Evolutionary conservation across 441 rosid species (phyloP).

Genomic region (Croton setiger): DNA sequence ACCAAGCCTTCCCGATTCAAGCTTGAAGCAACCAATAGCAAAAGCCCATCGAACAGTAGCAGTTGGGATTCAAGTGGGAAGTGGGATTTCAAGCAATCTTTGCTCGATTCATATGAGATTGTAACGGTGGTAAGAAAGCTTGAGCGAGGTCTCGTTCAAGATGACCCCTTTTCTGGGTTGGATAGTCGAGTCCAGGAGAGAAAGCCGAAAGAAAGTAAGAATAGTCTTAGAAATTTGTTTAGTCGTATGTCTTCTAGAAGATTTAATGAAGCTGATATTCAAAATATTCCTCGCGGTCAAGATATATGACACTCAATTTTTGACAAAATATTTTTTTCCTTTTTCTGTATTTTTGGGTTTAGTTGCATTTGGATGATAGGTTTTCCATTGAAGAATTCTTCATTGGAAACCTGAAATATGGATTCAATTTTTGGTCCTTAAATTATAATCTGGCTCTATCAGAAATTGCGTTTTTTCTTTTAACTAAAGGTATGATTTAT

Average conservation of each 20-base stretch:
- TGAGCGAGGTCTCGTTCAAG: slow-evolving; percentile 45
- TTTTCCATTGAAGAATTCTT: slow-evolving; percentile 15
- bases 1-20: slow-evolving; percentile 62
- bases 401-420: slow-evolving; percentile 1
- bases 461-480: no score
- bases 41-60: slow-evolving; percentile 17
- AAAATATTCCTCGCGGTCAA: slow-evolving; percentile 14
- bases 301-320: slow-evolving; percentile 10
- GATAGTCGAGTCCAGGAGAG: slow-evolving; percentile 16
- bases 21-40: slow-evolving; percentile 46
- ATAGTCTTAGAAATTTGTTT: slow-evolving; percentile 61
- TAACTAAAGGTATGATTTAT: no score
- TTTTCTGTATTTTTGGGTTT: neutral
- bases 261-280: slow-evolving; percentile 26
- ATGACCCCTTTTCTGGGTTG: slow-evolving; percentile 29
- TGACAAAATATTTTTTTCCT: neutral
- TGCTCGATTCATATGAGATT: slow-evolving; percentile 75
- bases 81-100: slow-evolving; percentile 69
- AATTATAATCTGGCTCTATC: slow-evolving; percentile 5
- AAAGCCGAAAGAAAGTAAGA: slow-evolving; percentile 44
- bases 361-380: neutral
- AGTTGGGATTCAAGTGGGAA: slow-evolving; percentile 7
- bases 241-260: slow-evolving; percentile 46
- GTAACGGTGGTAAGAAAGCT: slow-evolving; percentile 47
- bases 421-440: neutral